Evolutionary conservation across 2,329 filamentous ascomycete species (phyloP).

Genomic region (Cryphonectria radicalis): DNA sequence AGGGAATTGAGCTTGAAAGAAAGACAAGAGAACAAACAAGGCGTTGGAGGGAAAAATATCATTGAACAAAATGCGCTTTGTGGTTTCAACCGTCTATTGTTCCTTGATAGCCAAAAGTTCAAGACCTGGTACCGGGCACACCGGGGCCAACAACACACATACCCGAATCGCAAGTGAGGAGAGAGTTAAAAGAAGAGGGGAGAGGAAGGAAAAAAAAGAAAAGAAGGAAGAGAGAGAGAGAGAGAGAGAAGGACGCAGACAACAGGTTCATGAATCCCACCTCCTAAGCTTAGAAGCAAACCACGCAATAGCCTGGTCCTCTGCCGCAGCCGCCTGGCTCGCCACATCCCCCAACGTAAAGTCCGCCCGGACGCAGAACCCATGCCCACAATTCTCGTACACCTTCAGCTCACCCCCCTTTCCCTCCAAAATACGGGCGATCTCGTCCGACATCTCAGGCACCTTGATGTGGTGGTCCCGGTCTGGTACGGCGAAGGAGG

Average conservation of each 20-base stretch:
- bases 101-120: neutral
- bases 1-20: neutral
- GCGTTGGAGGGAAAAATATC: neutral
- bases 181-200: too few species aligned
- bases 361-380: conserved; percentile 45
- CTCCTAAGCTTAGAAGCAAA: conserved; percentile 33
- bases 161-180: neutral
- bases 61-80: neutral
- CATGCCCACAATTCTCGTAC: conserved; percentile 46
- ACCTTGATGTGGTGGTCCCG: conserved; percentile 46
- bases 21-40: neutral
- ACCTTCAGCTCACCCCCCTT: conserved; percentile 44
- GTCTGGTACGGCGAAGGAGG: conserved; percentile 52
- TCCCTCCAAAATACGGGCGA: conserved; percentile 42
- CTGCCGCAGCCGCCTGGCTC: conserved; percentile 37
- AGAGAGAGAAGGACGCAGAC: neutral
- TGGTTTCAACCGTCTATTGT: neutral
- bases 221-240: neutral
- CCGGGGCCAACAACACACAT: neutral
- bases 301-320: conserved; percentile 42
- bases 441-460: conserved; percentile 38
- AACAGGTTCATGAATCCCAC: neutral
- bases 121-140: neutral
- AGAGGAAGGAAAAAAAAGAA: neutral
- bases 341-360: conserved; percentile 35